Base-by-base conservation (phyloP, 352 stramenopile genomes). In the Labyrinthula sp. region DNA sequence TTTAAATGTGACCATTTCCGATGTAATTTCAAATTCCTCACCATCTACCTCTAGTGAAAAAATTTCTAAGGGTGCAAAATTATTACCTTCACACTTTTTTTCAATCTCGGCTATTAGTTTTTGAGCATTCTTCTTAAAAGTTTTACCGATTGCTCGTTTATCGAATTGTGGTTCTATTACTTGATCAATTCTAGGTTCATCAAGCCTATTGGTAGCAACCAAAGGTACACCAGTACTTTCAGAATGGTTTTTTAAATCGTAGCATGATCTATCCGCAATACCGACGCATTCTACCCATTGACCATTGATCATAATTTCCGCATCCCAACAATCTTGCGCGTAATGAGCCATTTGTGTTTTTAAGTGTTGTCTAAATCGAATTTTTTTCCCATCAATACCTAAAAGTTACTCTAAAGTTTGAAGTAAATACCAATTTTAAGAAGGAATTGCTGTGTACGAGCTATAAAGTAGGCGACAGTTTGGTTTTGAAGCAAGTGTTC, bases 281-380 rank as follows among this genome's bases (percentile, higher is more conserved):
- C 90, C 90, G 5, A 93, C 88, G 61, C 89, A 99, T 60, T 99
- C 90, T 7, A 94, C 79, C 89, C 89, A 99, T 55, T 88, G 89
- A 57, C 91, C 93, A 47, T 69, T 87, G 35, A 90, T 71, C 67
- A 95, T 75, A 50, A 98, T 95, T 71, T 98, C 89, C 25, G 95
- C 64, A 67, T 99, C 89, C 88, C 88, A 97, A 70, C 89, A 97
- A 68, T 97, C 89, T 24, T 73, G 87, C 14, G 88, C 89, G 65
- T 99, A 99, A 67, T 99, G 90, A 24, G 90, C 90, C 89, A 97
- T 98, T 72, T 99, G 89, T 20, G 86, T 97, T 33, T 79, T 17
- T 40, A 98, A 70, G 66, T 99, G 89, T 71, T 99, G 89, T 41
- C 90, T 83, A 67, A 97, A 98, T 27, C 89, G 81, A 57, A 99